Percentiles rank a stretch among this genome's conserved stretches.
phyloP scores from a whole-genome alignment of 176 grass and related monocot genomes.

The Saccharum spontaneum region DNA sequence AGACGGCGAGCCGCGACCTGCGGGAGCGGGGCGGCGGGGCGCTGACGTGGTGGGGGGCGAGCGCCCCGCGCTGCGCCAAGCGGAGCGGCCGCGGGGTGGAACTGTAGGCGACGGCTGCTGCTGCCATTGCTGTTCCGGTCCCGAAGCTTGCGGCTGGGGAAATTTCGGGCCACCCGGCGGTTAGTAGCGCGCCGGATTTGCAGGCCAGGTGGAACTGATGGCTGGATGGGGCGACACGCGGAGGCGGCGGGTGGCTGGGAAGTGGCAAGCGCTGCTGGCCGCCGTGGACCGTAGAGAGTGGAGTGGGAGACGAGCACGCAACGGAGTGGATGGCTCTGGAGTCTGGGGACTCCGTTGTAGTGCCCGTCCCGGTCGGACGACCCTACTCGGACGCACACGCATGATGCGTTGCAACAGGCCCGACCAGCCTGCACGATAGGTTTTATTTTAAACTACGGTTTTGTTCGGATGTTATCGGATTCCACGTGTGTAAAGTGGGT shows the following conservation, averaged over 20 bases:
- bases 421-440: too few relatives aligned
- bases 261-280: not conserved
- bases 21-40: not conserved
- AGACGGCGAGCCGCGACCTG: conserved; percentile 37
- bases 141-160: conserved; percentile 19
- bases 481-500: too few relatives aligned
- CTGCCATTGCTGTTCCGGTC: not conserved
- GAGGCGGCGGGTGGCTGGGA: conserved; percentile 26
- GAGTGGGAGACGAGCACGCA: not conserved
- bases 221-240: conserved; percentile 27
- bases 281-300: not conserved
- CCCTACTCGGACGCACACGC: not conserved
- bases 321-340: conserved; percentile 4
- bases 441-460: too few relatives aligned
- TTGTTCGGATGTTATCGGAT: too few relatives aligned
- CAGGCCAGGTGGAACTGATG: conserved; percentile 1
- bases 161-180: not conserved
- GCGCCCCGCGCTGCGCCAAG: not conserved
- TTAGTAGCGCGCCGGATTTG: conserved; percentile 24
- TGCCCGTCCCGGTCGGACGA: not conserved
- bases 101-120: conserved; percentile 31
- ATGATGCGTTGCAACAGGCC: not conserved
- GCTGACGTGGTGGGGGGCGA: not conserved
- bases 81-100: conserved; percentile 21
- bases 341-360: too few relatives aligned